Evolutionary conservation across 495 filamentous ascomycete species (phyloP).

Genomic region (Lasiosphaeria ovina): DNA sequence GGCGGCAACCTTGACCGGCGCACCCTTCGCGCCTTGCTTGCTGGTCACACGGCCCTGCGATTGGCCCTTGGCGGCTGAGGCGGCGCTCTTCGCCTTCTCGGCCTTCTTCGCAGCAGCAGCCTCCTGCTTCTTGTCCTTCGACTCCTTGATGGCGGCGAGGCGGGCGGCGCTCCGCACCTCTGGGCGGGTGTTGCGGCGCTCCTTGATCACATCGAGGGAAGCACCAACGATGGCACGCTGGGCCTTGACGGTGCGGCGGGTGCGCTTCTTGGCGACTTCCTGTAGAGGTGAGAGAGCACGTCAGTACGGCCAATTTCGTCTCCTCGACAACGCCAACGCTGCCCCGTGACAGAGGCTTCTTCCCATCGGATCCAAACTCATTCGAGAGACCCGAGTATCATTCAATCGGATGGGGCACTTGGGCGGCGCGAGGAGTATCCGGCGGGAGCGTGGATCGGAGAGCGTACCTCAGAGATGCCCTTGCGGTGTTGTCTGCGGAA

Average conservation of each 20-base stretch:
- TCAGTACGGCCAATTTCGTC: slow-evolving; percentile 4
- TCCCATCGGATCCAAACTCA: too few species aligned
- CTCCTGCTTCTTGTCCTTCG: slow-evolving; percentile 94
- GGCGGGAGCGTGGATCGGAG: not conserved
- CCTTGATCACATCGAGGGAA: slow-evolving; percentile 99
- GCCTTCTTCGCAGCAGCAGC: slow-evolving; percentile 91
- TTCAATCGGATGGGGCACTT: not conserved
- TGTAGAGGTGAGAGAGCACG: slow-evolving; percentile 54
- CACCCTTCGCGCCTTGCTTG: slow-evolving; percentile 97
- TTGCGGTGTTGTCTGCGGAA: slow-evolving; percentile 99
- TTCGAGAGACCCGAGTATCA: too few species aligned
- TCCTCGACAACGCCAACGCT: not conserved
- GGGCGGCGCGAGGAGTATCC: slow-evolving; percentile 1
- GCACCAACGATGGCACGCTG: slow-evolving; percentile 99
- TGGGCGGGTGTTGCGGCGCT: slow-evolving; percentile 87
- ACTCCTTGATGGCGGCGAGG: slow-evolving; percentile 84
- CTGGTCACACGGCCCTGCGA: slow-evolving; percentile 68
- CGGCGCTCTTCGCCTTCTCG: slow-evolving; percentile 96
- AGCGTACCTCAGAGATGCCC: slow-evolving; percentile 98
- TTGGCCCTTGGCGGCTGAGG: slow-evolving; percentile 69
- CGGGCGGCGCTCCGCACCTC: slow-evolving; percentile 94
- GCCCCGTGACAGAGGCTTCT: too few species aligned
- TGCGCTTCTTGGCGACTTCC: slow-evolving; percentile 99
- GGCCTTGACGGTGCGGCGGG: slow-evolving; percentile 95
- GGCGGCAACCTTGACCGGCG: slow-evolving; percentile 79